A percentile compares a stretch with the other conserved stretches of the same genome.
Evolutionary conservation across 2,329 filamentous ascomycete genomes (phyloP).

Genomic region (Aureobasidium leucospermi): DNA sequence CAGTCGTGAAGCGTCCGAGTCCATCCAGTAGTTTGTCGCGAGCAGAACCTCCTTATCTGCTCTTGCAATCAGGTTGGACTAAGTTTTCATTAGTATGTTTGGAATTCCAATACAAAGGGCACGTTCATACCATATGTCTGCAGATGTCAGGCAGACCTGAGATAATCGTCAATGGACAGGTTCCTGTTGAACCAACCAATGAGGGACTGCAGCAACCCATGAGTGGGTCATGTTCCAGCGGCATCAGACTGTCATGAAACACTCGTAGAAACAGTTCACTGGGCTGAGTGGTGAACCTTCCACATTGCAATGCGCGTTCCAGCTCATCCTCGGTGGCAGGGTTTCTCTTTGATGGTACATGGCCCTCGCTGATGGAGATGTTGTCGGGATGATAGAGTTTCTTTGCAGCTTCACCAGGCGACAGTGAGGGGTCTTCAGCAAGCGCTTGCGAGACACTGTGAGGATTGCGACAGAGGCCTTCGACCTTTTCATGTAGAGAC

Average conservation of each 20-base stretch:
- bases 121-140: conserved; percentile 49
- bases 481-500: conserved; percentile 35
- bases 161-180: conserved; percentile 61
- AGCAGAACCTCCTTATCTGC: conserved; percentile 67
- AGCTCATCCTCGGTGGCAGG: conserved; percentile 37
- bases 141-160: conserved; percentile 63
- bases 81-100: not conserved
- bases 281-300: conserved; percentile 60
- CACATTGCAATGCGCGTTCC: conserved; percentile 51
- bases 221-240: conserved; percentile 45
- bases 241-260: conserved; percentile 57
- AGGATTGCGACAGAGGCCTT: conserved; percentile 44
- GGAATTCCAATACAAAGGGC: not conserved
- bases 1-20: conserved; percentile 58
- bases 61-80: conserved; percentile 63
- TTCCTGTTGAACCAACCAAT: conserved; percentile 54
- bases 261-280: conserved; percentile 62
- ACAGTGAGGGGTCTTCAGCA: conserved; percentile 45
- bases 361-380: conserved; percentile 22
- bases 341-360: conserved; percentile 16
- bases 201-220: conserved; percentile 52
- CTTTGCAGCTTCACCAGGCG: conserved; percentile 49
- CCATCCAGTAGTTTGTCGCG: conserved; percentile 69
- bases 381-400: conserved; percentile 43
- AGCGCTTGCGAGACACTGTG: conserved; percentile 53